phyloP scores from a whole-genome alignment of 2,329 filamentous ascomycete genomes.

The Penicillium hesseltinei region DNA sequence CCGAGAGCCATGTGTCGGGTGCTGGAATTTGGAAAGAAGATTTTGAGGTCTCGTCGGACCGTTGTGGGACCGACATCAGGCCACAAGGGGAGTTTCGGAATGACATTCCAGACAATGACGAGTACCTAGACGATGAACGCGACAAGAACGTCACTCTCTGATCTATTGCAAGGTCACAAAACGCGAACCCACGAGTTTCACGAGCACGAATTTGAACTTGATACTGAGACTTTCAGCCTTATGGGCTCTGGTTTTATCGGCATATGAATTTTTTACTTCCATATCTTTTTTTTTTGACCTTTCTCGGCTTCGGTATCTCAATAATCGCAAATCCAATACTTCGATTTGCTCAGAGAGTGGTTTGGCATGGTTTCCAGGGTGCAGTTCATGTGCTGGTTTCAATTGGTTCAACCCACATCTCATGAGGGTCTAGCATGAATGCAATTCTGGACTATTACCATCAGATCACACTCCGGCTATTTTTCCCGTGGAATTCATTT shows the following conservation, averaged over 20 bases:
- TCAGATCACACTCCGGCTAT: background rate
- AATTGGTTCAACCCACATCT: background rate
- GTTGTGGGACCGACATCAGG: background rate
- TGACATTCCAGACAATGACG: constrained; percentile 2
- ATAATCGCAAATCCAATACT: constrained; percentile 14
- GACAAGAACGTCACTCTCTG: constrained; percentile 15
- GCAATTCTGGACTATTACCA: background rate
- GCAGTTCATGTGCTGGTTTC: background rate
- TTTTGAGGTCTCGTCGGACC: constrained; percentile 15
- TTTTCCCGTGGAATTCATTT: constrained; percentile 3
- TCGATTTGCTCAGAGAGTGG: constrained; percentile 1
- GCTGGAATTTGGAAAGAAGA: constrained; percentile 9
- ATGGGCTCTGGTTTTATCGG: constrained; percentile 9
- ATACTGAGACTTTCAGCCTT: constrained; percentile 18
- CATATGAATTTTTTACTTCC: constrained; percentile 19
- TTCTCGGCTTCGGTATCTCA: constrained; percentile 11
- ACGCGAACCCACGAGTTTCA: constrained; percentile 34
- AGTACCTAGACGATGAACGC: constrained; percentile 1
- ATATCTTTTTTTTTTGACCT: constrained; percentile 13
- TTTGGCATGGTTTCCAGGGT: background rate
- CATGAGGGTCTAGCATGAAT: background rate
- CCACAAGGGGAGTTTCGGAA: constrained; percentile 2
- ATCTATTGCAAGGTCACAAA: constrained; percentile 29
- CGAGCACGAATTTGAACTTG: constrained; percentile 32
- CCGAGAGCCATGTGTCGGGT: constrained; percentile 19